A percentile compares a stretch with the other conserved stretches of the same genome.
phyloP scores from a whole-genome alignment of 106 monocot species.

The Narthecium ossifragum region DNA sequence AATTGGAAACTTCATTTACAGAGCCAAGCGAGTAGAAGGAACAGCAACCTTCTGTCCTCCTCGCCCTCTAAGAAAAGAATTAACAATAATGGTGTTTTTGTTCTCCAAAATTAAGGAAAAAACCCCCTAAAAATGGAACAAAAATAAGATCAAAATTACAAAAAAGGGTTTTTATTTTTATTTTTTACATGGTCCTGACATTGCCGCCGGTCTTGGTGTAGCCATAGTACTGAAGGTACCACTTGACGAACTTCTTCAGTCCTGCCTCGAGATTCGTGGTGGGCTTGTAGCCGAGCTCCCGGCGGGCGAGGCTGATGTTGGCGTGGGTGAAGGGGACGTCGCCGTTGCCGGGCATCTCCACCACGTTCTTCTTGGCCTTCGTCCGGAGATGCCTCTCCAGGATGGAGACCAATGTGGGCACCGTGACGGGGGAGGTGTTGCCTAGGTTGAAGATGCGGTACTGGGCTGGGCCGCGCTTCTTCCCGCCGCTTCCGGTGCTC shows the following conservation, averaged over 20 bases:
- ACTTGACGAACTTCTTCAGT: constrained; percentile 44
- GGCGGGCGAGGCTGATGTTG: constrained; percentile 29
- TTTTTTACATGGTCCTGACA: not conserved
- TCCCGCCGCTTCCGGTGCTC: constrained; percentile 39
- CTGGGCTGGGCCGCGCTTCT: constrained; percentile 28
- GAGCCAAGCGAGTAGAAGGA: too few relatives aligned
- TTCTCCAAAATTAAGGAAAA: not conserved
- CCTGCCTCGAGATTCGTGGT: constrained; percentile 36
- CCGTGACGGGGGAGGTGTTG: constrained; percentile 41
- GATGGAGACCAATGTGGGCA: constrained; percentile 28
- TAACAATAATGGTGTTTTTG: not conserved
- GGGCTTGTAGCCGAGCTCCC: constrained; percentile 37
- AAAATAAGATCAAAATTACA: constrained; percentile 1
- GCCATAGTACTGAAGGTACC: constrained; percentile 47
- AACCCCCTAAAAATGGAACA: not conserved
- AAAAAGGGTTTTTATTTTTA: not conserved
- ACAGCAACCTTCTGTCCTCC: too few relatives aligned
- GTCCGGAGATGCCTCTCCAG: constrained; percentile 29
- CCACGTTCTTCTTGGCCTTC: constrained; percentile 30
- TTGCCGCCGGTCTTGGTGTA: constrained; percentile 7
- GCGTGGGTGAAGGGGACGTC: constrained; percentile 52
- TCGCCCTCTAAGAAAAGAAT: constrained; percentile 3
- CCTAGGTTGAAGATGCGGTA: constrained; percentile 45
- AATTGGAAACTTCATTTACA: too few relatives aligned
- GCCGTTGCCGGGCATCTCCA: constrained; percentile 49